Base-by-base conservation (phyloP, 2,329 filamentous ascomycete genomes). In the Huntiella decipiens region DNA sequence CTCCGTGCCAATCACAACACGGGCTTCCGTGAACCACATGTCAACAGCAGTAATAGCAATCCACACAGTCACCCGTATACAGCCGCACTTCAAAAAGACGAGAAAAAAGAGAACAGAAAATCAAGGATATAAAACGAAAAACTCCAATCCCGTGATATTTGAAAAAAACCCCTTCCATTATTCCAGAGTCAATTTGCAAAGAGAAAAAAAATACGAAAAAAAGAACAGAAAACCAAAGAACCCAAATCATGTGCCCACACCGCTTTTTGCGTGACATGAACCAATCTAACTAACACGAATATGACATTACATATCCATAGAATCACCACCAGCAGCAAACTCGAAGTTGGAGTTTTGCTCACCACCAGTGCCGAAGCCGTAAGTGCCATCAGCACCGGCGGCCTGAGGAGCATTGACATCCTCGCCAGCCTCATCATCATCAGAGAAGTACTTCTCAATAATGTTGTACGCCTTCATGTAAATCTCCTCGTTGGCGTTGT, bases 381-480 rank as follows among this genome's bases (percentile, higher is more conserved):
- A 91, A 48, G 77, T 77, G 49, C 79, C 79, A 56, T 82, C 82
- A 36, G 70, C 62, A 39, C 74, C 76, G 56, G 79, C 75, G 19
- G 68, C 61, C 59, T 85, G 80, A 51, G 82, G 80, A 63, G 85
- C 74, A 38, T 67, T 68, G 19, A 38, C 45, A 57, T 92, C 84
- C 51, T 86, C 83, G 54, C 86, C 86, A 56, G 87, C 86, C 60
- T 93, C 91, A 47, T 96, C 91, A 55, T 98, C 91, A 58, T 98
- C 91, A 0, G 87, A 95, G 70, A 98, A 98, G 74, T 98, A 98
- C 71, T 95, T 95, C 73, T 98, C 91, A 55, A 98, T 98, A 65
- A 98, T 98, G 74, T 93, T 96, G 74, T 96, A 98, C 0, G 91
- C 91, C 77, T 98, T 98, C 88, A 98, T 96, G 73, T 98, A 98